Evolutionary conservation across 495 filamentous ascomycete genomes (phyloP).

Genomic region (Podospora pseudopauciseta): DNA sequence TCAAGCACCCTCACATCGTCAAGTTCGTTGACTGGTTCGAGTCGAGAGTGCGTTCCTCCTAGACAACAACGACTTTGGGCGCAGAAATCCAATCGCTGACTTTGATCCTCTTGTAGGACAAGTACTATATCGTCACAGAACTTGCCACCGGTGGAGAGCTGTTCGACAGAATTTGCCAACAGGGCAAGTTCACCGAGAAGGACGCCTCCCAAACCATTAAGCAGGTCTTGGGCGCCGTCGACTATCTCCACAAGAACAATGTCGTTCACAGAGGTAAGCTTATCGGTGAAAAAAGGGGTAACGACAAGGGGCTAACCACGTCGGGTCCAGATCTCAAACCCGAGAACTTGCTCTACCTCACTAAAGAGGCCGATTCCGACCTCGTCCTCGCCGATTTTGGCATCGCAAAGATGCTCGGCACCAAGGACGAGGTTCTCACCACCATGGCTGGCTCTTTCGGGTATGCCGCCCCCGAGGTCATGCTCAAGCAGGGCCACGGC

Average conservation of each 20-base stretch:
- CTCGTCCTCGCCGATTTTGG: constrained; percentile 96
- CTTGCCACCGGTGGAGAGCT: constrained; percentile 94
- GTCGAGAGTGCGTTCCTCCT: constrained; percentile 61
- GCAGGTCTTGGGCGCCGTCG: constrained; percentile 89
- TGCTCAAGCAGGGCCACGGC: constrained; percentile 95
- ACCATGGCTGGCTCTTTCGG: constrained; percentile 99
- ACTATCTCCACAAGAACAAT: constrained; percentile 92
- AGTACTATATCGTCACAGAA: constrained; percentile 99
- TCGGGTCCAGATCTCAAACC: constrained; percentile 79
- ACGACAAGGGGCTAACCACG: neutral
- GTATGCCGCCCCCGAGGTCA: constrained; percentile 96
- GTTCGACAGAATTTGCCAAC: constrained; percentile 97
- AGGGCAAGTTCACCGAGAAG: constrained; percentile 98
- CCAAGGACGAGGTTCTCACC: constrained; percentile 81
- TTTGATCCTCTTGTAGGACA: constrained; percentile 64
- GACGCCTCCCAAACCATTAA: constrained; percentile 95
- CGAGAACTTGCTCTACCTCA: constrained; percentile 94
- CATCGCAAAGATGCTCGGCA: constrained; percentile 97
- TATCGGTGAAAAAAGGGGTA: neutral
- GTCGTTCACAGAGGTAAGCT: constrained; percentile 88
- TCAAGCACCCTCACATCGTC: constrained; percentile 95
- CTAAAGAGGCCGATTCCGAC: constrained; percentile 67
- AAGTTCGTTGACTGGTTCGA: constrained; percentile 99
- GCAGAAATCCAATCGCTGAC: constrained; percentile 9
- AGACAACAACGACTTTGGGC: neutral